These are phyloP conservation scores for Salix suchowensis DNA, from an alignment of 345 rosid species.

Conservation along the genomic window DNA sequence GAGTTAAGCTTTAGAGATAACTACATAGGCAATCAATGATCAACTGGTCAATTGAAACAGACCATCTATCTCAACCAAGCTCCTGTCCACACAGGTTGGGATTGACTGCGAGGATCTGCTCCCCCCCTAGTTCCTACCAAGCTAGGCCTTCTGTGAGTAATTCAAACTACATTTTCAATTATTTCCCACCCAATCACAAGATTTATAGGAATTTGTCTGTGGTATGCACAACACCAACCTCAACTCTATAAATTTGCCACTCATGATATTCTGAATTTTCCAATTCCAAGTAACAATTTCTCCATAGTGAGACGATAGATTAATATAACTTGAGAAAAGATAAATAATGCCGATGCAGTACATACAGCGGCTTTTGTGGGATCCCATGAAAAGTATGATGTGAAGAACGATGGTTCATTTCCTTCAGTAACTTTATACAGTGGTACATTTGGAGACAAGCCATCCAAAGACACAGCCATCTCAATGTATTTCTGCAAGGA, in stretches of 20 bases:
- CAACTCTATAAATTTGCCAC: conserved; percentile 1
- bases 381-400: conserved; percentile 90
- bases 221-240: background rate
- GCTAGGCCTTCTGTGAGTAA: background rate
- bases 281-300: background rate
- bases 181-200: background rate
- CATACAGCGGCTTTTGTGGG: conserved; percentile 71
- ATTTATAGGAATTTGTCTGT: background rate
- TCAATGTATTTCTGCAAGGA: conserved; percentile 74
- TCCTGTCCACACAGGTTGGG: no score
- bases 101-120: no score
- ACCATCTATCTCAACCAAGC: no score
- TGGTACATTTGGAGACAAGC: conserved; percentile 78
- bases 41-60: background rate
- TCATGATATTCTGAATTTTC: background rate
- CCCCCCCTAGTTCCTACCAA: background rate
- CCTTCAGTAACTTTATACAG: conserved; percentile 89
- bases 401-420: conserved; percentile 93
- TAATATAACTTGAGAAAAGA: background rate
- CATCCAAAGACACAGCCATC: conserved; percentile 74
- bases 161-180: background rate
- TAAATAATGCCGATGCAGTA: conserved; percentile 1
- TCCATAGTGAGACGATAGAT: background rate
- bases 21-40: background rate
- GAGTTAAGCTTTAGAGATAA: background rate